Percentiles rank a stretch among this genome's conserved stretches.
Evolutionary conservation across 371 early-diverging fungal species (phyloP).

Genomic region (Blastocladiella emersonii): DNA sequence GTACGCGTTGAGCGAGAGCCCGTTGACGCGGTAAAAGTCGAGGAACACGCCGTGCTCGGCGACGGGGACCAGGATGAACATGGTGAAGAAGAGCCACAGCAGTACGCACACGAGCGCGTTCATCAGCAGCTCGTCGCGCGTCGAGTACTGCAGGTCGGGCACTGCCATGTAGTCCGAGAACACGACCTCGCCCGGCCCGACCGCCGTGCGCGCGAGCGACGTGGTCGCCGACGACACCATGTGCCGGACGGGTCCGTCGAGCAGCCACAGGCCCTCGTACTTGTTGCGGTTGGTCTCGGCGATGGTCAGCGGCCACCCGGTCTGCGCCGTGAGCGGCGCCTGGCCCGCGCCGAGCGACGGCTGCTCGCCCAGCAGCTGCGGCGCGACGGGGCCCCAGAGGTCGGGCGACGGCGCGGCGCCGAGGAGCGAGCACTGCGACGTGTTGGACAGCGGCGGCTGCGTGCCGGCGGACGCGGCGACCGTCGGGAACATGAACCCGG

Average conservation of each 20-base stretch:
- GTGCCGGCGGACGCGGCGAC: not conserved
- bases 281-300: not conserved
- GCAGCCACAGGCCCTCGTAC: not conserved
- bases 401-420: not conserved
- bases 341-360: too few species aligned
- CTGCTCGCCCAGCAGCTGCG: too few species aligned
- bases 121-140: not conserved
- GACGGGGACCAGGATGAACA: conserved; percentile 1
- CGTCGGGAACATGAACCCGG: not conserved
- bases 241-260: not conserved
- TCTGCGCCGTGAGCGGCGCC: not conserved
- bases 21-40: conserved; percentile 2
- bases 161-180: not conserved
- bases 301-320: not conserved
- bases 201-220: not conserved
- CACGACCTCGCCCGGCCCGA: not conserved
- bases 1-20: not conserved
- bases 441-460: too few species aligned
- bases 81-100: not conserved
- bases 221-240: not conserved
- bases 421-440: not conserved
- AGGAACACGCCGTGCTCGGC: conserved; percentile 1
- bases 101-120: not conserved
- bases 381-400: too few species aligned
- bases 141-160: conserved; percentile 1